phyloP scores from a whole-genome alignment of 2,329 filamentous ascomycete species.

The Venturia carpophila region DNA sequence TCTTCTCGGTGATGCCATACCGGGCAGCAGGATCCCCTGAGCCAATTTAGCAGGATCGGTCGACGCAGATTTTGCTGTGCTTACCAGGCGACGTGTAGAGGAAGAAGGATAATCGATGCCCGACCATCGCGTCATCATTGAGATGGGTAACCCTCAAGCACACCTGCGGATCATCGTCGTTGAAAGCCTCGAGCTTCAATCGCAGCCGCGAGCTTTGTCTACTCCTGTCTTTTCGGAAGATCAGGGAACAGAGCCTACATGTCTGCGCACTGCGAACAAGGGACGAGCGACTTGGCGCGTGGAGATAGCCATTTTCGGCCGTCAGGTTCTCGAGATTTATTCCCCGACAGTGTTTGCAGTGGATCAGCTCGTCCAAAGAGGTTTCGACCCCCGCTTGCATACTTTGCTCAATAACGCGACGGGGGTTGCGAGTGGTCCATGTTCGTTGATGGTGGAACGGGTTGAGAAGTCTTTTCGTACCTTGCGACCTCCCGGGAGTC shows the following conservation, averaged over 20 bases:
- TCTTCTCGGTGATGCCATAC: conserved; percentile 17
- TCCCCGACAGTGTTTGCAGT: conserved; percentile 17
- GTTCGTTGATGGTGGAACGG: background rate
- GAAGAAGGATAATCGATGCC: conserved; percentile 13
- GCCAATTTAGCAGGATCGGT: background rate
- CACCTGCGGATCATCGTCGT: conserved; percentile 12
- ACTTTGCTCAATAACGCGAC: background rate
- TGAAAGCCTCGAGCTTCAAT: conserved; percentile 12
- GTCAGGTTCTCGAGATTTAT: conserved; percentile 16
- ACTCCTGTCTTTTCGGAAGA: conserved; percentile 18
- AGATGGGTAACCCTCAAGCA: conserved; percentile 14
- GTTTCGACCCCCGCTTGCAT: conserved; percentile 1
- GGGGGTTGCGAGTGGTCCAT: background rate
- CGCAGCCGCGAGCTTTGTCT: conserved; percentile 13
- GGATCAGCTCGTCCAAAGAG: conserved; percentile 9
- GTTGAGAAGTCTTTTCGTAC: background rate
- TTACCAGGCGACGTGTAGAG: conserved; percentile 15
- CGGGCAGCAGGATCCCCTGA: conserved; percentile 15
- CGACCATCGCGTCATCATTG: background rate
- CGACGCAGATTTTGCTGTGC: background rate
- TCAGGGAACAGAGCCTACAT: conserved; percentile 18
- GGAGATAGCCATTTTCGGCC: conserved; percentile 7
- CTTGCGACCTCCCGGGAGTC: too few relatives aligned
- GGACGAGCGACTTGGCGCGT: conserved; percentile 14
- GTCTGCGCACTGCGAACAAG: conserved; percentile 18